These are phyloP conservation scores for Ormosia semicastrata DNA, from an alignment of 306 rosid species.

Conservation along the genomic window DNA sequence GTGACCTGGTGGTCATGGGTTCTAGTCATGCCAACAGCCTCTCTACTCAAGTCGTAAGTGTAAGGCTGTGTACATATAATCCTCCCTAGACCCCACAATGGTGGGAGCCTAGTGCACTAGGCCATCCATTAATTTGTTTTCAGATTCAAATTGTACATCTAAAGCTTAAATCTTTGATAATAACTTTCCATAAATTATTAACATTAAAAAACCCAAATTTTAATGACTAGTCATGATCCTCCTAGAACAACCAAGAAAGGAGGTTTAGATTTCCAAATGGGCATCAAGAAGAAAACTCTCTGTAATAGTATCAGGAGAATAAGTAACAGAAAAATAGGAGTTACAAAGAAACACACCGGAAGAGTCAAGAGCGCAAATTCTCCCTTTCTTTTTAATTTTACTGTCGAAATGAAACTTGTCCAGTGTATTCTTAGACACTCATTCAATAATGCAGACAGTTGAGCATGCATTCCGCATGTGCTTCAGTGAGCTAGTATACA, in stretches of 20 bases:
- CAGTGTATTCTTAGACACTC: neutral
- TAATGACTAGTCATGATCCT: neutral
- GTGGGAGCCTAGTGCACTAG: neutral
- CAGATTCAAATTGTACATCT: conserved; percentile 8
- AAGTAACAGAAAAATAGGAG: neutral
- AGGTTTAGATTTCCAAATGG: neutral
- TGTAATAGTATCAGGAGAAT: neutral
- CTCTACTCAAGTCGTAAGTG: neutral
- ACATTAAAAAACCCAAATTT: neutral
- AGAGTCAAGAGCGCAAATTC: neutral
- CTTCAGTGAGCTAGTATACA: neutral
- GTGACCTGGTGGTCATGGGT: neutral
- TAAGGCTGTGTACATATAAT: neutral
- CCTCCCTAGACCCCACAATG: neutral
- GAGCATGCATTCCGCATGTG: neutral
- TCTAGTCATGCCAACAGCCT: neutral
- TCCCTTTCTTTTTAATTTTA: neutral
- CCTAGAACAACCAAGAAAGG: neutral
- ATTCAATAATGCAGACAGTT: neutral
- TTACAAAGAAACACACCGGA: neutral
- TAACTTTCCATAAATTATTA: neutral
- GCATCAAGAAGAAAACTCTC: neutral
- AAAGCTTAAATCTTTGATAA: neutral
- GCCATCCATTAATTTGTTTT: neutral
- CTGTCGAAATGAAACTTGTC: neutral